Percentiles rank a stretch among this genome's conserved stretches.
phyloP scores from a whole-genome alignment of 306 rosid species.

The Cicer bijugum region DNA sequence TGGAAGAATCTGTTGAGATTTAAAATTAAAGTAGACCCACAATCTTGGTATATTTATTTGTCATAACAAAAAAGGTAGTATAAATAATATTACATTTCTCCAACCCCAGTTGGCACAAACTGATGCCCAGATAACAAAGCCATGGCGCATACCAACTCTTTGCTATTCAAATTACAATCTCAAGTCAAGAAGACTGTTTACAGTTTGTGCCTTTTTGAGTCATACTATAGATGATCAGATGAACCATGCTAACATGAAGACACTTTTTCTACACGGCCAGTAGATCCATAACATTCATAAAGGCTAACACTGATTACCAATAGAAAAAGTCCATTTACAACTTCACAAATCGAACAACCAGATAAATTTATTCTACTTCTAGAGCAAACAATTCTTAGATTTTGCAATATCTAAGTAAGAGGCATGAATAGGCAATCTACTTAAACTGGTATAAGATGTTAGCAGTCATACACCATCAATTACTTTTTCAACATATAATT shows the following conservation, averaged over 20 bases:
- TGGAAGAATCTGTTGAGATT: neutral
- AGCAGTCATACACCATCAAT: neutral
- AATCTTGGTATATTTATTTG: neutral
- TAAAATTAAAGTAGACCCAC: neutral
- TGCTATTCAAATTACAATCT: neutral
- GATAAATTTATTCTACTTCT: constrained; percentile 1
- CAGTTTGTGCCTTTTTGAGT: neutral
- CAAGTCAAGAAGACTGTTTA: neutral
- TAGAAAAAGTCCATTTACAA: neutral
- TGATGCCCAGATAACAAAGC: too few relatives aligned
- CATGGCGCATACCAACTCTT: neutral
- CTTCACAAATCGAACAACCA: neutral
- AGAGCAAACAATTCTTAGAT: constrained; percentile 31
- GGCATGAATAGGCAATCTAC: neutral
- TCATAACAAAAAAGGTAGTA: neutral
- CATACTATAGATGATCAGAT: neutral
- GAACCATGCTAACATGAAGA: constrained; percentile 10
- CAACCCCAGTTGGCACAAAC: too few relatives aligned
- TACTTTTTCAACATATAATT: neutral
- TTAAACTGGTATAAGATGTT: neutral
- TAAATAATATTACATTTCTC: neutral
- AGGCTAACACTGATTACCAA: neutral
- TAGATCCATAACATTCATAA: neutral
- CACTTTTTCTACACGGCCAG: neutral
- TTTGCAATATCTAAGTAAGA: constrained; percentile 7